phyloP scores from a whole-genome alignment of 139 green algal genomes.

The Chloropicon primus region DNA sequence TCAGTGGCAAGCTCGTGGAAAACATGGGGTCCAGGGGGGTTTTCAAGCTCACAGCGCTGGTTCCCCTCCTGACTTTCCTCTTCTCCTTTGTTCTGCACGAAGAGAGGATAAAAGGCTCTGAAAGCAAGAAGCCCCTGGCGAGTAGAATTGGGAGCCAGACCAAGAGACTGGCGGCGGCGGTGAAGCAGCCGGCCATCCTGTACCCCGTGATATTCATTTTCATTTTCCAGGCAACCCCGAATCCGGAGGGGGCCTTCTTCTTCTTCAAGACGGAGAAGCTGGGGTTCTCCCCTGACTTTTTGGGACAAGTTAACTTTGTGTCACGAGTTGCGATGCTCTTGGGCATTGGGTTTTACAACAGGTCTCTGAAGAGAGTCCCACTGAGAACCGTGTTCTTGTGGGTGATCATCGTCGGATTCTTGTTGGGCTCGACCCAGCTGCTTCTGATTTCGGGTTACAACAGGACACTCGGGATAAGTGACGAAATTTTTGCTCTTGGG shows the following conservation, averaged over 20 bases:
- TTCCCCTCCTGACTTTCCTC: constrained; percentile 50
- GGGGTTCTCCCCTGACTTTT: constrained; percentile 65
- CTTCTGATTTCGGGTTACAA: constrained; percentile 42
- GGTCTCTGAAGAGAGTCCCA: constrained; percentile 48
- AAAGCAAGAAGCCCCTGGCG: background rate
- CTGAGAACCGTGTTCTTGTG: constrained; percentile 55
- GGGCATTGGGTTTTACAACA: constrained; percentile 60
- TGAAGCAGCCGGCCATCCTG: constrained; percentile 40
- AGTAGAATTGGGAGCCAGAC: constrained; percentile 13
- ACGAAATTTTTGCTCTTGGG: constrained; percentile 83
- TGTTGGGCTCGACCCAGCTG: constrained; percentile 64
- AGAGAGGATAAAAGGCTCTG: constrained; percentile 12
- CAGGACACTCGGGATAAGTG: constrained; percentile 30
- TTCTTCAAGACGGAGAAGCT: constrained; percentile 69
- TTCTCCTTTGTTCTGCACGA: constrained; percentile 43
- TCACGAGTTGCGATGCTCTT: constrained; percentile 52
- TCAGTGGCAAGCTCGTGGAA: constrained; percentile 65
- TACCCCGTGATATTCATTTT: constrained; percentile 64
- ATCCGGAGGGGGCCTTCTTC: constrained; percentile 43
- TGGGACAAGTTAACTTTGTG: constrained; percentile 77
- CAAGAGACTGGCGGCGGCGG: constrained; percentile 29
- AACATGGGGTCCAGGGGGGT: constrained; percentile 34
- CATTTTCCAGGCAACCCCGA: constrained; percentile 24
- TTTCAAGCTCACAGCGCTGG: constrained; percentile 47
- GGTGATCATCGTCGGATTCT: constrained; percentile 50